Evolutionary conservation across 2,329 filamentous ascomycete genomes (phyloP), one percentile per base, ranked within the genome.

Genomic region (Remersonia thermophila): DNA sequence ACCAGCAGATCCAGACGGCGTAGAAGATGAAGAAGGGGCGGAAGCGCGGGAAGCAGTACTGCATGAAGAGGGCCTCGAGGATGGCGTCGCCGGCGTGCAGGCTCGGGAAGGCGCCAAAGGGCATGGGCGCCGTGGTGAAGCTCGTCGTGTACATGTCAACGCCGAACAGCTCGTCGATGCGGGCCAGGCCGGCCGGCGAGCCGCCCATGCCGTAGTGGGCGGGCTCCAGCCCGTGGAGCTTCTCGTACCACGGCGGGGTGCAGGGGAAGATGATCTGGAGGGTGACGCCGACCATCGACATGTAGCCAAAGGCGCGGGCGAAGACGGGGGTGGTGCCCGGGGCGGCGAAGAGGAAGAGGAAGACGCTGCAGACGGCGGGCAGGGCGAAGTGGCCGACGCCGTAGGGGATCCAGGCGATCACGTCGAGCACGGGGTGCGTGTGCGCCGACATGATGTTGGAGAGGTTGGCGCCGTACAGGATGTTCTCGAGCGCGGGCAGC

Each of bases 241-340:
- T 93, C 67, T 95, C 89, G 54, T 95, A 96, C 89, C 89, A 96
- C 2, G 89, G 89, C 17, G 89, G 84, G 16, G 87, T 91, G 66
- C 89, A 95, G 1, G 89, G 89, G 61, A 95, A 93, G 43, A 86
- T 60, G 36, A 95, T 69, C 62, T 95, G 87, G 46, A 93, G 87
- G 23, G 79, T 74, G 38, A 95, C 89, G 36, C 86, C 89, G 10
- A 79, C 66, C 45, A 94, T 74, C 61, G 86, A 91, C 75, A 95
- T 81, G 69, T 89, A 95, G 40, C 89, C 89, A 50, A 95, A 94
- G 34, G 80, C 77, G 49, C 80, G 79, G 12, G 84, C 85, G 55
- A 87, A 95, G 13, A 86, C 77, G 8, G 86, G 84, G 1, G 83
- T 71, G 0, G 83, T 87, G 43, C 84, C 83, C 2, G 89, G 89